These are phyloP conservation scores for cucumber (Cucumis sativus) DNA, from an alignment of 306 rosid genomes.

Conservation along the genomic window Cucumber_9930_V3 NC_026655.2:4014001-4014500, in stretches of 20 bases:
- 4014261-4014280: background rate
- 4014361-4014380: background rate
- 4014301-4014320: background rate
- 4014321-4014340: background rate
- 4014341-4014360: background rate
- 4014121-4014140: background rate
- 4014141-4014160: background rate
- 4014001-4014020: background rate
- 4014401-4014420: background rate
- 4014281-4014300: background rate
- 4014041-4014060: background rate
- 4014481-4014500: slow-evolving; percentile 49
- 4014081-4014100: background rate
- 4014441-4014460: background rate
- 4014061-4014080: background rate
- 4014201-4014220: background rate
- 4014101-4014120: background rate
- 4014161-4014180: background rate
- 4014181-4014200: background rate
- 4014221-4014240: background rate
- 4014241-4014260: background rate
- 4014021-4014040: background rate
- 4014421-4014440: background rate
- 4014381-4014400: background rate
- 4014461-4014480: background rate